phyloP scores from a whole-genome alignment of 139 green algal species.

The Chlorella sp. region DNA sequence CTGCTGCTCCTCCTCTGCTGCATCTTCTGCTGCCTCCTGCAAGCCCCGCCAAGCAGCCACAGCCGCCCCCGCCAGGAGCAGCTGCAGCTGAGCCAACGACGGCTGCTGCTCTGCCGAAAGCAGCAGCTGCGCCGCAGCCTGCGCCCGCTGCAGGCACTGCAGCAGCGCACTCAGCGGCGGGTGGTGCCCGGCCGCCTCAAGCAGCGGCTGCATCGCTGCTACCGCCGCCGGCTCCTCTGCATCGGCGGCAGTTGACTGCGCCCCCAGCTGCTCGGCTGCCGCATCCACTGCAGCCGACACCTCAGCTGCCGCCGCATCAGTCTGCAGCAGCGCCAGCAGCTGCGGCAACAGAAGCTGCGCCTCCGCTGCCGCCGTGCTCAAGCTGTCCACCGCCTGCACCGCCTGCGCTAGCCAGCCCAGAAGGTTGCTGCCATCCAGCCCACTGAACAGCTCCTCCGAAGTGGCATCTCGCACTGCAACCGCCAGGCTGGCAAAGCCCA shows the following conservation, averaged over 20 bases:
- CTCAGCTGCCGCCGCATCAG: not conserved
- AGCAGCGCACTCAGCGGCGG: not conserved
- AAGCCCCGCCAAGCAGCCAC: slow-evolving; percentile 9
- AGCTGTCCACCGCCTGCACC: slow-evolving; percentile 29
- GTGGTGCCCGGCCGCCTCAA: slow-evolving; percentile 11
- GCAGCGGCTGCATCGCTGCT: slow-evolving; percentile 2
- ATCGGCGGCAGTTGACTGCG: not conserved
- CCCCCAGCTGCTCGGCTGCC: not conserved
- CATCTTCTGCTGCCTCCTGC: not conserved
- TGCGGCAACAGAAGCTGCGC: slow-evolving; percentile 35
- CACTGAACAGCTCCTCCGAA: slow-evolving; percentile 3
- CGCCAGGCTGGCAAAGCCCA: slow-evolving; percentile 23
- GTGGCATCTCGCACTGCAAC: slow-evolving; percentile 16
- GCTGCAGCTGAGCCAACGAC: slow-evolving; percentile 6
- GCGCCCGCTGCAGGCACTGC: slow-evolving; percentile 25
- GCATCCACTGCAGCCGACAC: not conserved
- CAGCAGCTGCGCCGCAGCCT: slow-evolving; percentile 13
- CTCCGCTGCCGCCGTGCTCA: slow-evolving; percentile 23
- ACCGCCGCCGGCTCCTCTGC: not conserved
- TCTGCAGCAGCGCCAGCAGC: slow-evolving; percentile 13
- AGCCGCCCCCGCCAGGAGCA: not conserved
- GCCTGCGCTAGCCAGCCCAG: slow-evolving; percentile 31
- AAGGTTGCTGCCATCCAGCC: not conserved
- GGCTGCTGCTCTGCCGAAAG: not conserved
- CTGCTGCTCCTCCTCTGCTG: not conserved